Conservation (phyloP, 2,329 filamentous ascomycete species). For the Aspergillus sp. region DNA sequence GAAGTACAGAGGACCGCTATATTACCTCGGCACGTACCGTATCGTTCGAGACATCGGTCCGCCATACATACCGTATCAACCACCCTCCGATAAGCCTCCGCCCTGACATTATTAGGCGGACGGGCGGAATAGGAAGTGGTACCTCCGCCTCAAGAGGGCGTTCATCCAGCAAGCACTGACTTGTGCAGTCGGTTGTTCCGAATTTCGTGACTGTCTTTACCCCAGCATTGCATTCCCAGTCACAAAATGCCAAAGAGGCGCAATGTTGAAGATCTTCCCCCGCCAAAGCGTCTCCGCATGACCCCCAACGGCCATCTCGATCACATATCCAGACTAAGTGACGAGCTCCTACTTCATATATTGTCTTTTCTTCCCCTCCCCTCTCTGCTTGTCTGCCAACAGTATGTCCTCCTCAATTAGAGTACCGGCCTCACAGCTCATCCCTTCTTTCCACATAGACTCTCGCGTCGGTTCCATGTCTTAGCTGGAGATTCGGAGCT, state of each 20-base stretch:
- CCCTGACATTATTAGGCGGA: neutral
- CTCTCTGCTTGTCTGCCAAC: constrained; percentile 66
- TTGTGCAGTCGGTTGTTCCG: neutral
- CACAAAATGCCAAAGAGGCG: constrained; percentile 39
- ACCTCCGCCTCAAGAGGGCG: neutral
- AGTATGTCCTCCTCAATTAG: constrained; percentile 42
- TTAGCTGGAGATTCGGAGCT: constrained; percentile 80
- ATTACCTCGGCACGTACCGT: neutral
- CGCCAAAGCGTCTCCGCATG: constrained; percentile 50
- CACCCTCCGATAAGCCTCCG: constrained; percentile 12
- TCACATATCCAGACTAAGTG: constrained; percentile 71
- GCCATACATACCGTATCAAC: neutral
- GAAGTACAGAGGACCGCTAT: too few relatives aligned
- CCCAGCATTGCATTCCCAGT: neutral
- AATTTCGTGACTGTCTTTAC: neutral
- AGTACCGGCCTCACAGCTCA: neutral
- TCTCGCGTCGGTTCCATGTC: constrained; percentile 71
- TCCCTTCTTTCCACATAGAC: constrained; percentile 16
- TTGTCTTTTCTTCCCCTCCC: constrained; percentile 72
- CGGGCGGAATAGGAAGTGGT: neutral
- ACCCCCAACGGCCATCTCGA: constrained; percentile 47
- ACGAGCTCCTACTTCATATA: constrained; percentile 84
- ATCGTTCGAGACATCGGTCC: neutral
- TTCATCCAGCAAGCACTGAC: neutral
- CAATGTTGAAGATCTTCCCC: constrained; percentile 24